These are phyloP conservation scores for Pleurotus salmoneostramineus DNA, from an alignment of 768 basidiomycete species.

Conservation along the genomic window DNA sequence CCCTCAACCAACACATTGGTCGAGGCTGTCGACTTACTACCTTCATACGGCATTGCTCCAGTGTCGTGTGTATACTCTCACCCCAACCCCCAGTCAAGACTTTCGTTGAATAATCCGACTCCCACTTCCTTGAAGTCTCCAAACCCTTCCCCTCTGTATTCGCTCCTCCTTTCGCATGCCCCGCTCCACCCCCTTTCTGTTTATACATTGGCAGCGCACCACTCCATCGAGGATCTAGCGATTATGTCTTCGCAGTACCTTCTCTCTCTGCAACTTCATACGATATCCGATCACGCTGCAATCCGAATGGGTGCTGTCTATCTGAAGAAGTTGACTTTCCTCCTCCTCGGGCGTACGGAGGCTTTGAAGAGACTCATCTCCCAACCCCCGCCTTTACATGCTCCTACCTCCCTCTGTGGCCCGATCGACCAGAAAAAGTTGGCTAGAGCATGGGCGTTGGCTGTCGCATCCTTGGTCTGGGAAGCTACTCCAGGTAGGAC, in stretches of 20 bases:
- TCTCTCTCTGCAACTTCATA: background rate
- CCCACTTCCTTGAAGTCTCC: background rate
- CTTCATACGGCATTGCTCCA: slow-evolving; percentile 55
- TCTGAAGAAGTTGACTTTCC: background rate
- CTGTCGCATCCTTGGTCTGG: slow-evolving; percentile 80
- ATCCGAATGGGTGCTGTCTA: background rate
- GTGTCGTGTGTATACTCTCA: slow-evolving; percentile 29
- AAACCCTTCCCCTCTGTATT: background rate
- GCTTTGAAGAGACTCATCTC: slow-evolving; percentile 62
- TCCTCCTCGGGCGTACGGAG: background rate
- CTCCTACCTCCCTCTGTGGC: slow-evolving; percentile 66
- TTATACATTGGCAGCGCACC: background rate
- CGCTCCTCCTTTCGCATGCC: slow-evolving; percentile 27
- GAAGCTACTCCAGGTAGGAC: slow-evolving; percentile 71
- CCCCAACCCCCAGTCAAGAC: background rate
- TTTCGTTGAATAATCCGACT: too few species aligned
- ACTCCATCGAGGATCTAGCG: background rate
- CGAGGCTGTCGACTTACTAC: slow-evolving; percentile 52
- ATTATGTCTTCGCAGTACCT: background rate
- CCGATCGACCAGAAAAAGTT: slow-evolving; percentile 74
- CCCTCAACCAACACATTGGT: slow-evolving; percentile 59
- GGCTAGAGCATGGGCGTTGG: slow-evolving; percentile 78
- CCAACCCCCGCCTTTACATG: slow-evolving; percentile 70
- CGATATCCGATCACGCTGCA: background rate
- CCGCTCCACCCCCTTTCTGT: background rate